Evolutionary conservation across 345 rosid species (phyloP), one percentile per base, ranked within the genome.

Genomic region (Hibiscus tridactylites): DNA sequence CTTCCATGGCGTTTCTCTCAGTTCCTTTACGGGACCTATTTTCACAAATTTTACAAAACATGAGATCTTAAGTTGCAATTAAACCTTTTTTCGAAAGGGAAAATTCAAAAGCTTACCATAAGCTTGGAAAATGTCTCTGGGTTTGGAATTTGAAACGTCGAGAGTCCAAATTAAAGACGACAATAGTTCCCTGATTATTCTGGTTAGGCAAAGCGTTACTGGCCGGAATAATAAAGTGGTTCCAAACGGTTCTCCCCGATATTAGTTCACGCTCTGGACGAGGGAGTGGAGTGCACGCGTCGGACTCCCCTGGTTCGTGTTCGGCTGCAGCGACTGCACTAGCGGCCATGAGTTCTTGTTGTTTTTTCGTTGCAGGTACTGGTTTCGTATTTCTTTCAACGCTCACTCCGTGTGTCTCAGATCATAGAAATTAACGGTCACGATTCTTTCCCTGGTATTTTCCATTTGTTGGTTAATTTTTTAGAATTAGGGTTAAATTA

Each of bases 1-100:
- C 83, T 95, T 95, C 57, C 70, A 78, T 6, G 99, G 99, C 1
- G 99, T 95, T 80, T 89, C 99, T 72, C 99, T 81, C 47, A 89
- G 50, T 78, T 95, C 97, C 79, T 87, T 95, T 63, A 95, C 89
- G 5, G 79, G 72, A 46, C 98, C 98, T 94, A 64, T 21, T 21
- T 58, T 46, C 54, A 52, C 47, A 73, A 46, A 33, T 19, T 49
- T 17, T 24, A 62, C 28, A 37, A 37, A 64, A 35, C 19, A 49
- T 28, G 16, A 31, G 56, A 63, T 31, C 17, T 21, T n/a, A 58
- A 52, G 74, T 61, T 50, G 42, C 17, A 61, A 79, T 62, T 39
- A 56, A 42, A 42, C 46, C 46, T 42, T 6, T 73, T 53, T 53
- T 69, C 31, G 33, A 28, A 46, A 9, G 28, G 26, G 16, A 58